Conservation (phyloP, 1,284 basidiomycete species). For the Ustilago cynodontis region DNA sequence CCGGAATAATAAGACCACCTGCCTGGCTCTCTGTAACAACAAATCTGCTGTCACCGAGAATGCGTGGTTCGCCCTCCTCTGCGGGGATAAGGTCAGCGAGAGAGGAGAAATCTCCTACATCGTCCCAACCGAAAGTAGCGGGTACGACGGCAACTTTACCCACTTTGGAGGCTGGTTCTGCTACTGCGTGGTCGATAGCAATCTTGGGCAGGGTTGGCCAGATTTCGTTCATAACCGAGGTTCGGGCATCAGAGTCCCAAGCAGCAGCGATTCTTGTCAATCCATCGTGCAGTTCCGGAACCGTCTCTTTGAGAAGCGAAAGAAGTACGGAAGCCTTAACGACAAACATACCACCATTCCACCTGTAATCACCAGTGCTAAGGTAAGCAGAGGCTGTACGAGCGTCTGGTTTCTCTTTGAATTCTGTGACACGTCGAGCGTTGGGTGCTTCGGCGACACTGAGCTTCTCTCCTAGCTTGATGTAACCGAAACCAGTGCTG, state of each 20-base stretch:
- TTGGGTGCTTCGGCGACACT: constrained; percentile 61
- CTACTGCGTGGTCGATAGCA: constrained; percentile 69
- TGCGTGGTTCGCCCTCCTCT: constrained; percentile 67
- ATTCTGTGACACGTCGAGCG: constrained; percentile 66
- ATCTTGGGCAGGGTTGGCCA: constrained; percentile 69
- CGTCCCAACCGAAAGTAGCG: constrained; percentile 70
- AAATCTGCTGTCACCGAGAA: constrained; percentile 63
- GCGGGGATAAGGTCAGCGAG: constrained; percentile 68
- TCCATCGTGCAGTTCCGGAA: constrained; percentile 65
- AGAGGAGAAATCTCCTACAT: constrained; percentile 68
- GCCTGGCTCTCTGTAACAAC: constrained; percentile 68
- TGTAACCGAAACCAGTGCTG: constrained; percentile 69
- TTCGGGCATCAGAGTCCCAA: constrained; percentile 61
- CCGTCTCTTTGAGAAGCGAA: constrained; percentile 56
- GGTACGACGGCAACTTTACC: constrained; percentile 69
- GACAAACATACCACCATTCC: constrained; percentile 70
- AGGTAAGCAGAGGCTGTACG: constrained; percentile 67
- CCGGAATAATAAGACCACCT: constrained; percentile 67
- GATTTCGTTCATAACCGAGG: constrained; percentile 50
- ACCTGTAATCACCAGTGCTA: constrained; percentile 67
- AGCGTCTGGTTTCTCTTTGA: constrained; percentile 70
- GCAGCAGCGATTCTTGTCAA: constrained; percentile 61
- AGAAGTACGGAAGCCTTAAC: constrained; percentile 66
- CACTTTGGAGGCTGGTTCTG: constrained; percentile 66
- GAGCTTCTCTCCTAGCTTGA: constrained; percentile 68